A percentile compares a stretch with the other conserved stretches of the same genome.
These are phyloP conservation scores for Ogataea glucozyma DNA, from an alignment of 805 yeast species.

Conservation along the genomic window DNA sequence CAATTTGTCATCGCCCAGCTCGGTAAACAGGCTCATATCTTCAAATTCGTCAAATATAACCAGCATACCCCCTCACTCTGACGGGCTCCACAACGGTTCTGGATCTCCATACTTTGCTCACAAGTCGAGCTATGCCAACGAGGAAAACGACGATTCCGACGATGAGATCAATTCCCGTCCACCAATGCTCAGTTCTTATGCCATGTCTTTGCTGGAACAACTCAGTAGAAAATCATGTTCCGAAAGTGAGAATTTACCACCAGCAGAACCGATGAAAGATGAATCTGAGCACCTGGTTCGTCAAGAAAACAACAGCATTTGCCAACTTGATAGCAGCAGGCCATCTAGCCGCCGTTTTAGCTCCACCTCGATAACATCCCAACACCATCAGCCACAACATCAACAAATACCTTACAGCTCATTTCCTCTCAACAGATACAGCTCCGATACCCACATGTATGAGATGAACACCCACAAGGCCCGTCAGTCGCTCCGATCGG, in stretches of 20 bases:
- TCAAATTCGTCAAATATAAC: constrained; percentile 23
- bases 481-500: constrained; percentile 15
- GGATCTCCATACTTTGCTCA: too few species aligned
- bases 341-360: constrained; percentile 24
- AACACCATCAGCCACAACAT: constrained; percentile 1
- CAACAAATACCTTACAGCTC: constrained; percentile 10
- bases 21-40: constrained; percentile 17
- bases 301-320: not conserved
- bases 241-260: too few species aligned
- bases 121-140: constrained; percentile 8
- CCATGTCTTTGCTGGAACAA: constrained; percentile 49
- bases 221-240: constrained; percentile 20
- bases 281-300: not conserved
- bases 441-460: constrained; percentile 7
- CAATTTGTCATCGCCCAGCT: constrained; percentile 24
- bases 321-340: constrained; percentile 13
- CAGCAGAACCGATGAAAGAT: too few species aligned
- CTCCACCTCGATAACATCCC: constrained; percentile 5
- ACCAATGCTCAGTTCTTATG: constrained; percentile 55
- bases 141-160: constrained; percentile 27
- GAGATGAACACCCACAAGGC: constrained; percentile 15
- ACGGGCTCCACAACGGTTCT: constrained; percentile 6
- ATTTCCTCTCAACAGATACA: constrained; percentile 7
- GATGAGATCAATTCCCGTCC: constrained; percentile 51
- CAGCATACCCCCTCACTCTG: constrained; percentile 21